Evolutionary conservation across 139 green algal species (phyloP), one percentile per base, ranked within the genome.

Genomic region (Auxenochlorella pyrenoidosa): DNA sequence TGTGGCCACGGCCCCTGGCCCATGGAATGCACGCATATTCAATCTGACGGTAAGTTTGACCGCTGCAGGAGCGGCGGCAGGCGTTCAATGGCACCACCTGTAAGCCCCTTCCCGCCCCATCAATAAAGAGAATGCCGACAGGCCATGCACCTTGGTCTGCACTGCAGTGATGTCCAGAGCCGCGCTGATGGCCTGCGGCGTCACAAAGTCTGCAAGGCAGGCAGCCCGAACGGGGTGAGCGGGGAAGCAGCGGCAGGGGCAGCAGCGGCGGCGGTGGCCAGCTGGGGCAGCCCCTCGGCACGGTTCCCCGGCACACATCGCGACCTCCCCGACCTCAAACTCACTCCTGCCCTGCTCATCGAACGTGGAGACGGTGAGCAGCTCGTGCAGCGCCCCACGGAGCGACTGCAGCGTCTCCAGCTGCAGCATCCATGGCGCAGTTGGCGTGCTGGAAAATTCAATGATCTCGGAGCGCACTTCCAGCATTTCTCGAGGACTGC

Each of bases 401-500:
- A 93, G 43, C 5, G 86, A 79, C 19, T 80, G 54, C n/a, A 87
- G 65, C 6, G 54, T 79, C 60, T 94, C 90, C 34, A 91, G 36
- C 22, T 89, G 86, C 10, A 24, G 30, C 28, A 94, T 77, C 90
- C 90, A 94, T 0, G 90, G 82, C 1, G 83, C 82, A 6, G 92
- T 73, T 3, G 92, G 92, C 0, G 90, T 60, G 34, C 76, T 79
- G 30, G 87, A 91, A 84, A 86, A 92, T 76, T 94, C 91, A 0
- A 94, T 47, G 3, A 94, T 85, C 26, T 89, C 87, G 10, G 75
- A 38, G 1, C 89, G 73, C 5, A 89, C 87, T 12, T 82, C 66
- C 16, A 89, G 41, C 54, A 84, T 72, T 24, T 63, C 54, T 63
- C 54, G 54, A 2, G 54, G 54, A 22, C 54, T 63, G 54, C 54